phyloP scores from a whole-genome alignment of 2,329 filamentous ascomycete species.

The Epichloe bromicola region DNA sequence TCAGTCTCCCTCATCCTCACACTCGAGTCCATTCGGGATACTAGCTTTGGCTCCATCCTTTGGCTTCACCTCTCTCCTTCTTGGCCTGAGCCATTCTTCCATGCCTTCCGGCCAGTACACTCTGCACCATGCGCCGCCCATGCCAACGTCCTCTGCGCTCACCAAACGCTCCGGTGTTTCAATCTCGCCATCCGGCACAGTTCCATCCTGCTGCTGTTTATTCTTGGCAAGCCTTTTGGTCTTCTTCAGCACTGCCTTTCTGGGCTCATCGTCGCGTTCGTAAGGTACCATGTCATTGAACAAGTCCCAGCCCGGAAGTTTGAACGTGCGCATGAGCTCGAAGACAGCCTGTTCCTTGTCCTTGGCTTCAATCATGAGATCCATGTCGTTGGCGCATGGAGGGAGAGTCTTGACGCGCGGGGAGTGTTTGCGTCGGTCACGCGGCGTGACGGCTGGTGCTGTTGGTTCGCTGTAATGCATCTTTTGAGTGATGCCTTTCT shows the following conservation, averaged over 20 bases:
- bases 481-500: slow-evolving; percentile 79
- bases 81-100: slow-evolving; percentile 80
- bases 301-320: slow-evolving; percentile 62
- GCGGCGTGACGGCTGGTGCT: slow-evolving; percentile 52
- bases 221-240: slow-evolving; percentile 26
- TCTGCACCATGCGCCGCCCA: slow-evolving; percentile 70
- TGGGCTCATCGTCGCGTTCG: slow-evolving; percentile 60
- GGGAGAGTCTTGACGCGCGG: slow-evolving; percentile 67
- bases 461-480: slow-evolving; percentile 88
- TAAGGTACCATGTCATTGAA: slow-evolving; percentile 70
- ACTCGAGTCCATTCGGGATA: slow-evolving; percentile 8
- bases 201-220: slow-evolving; percentile 23
- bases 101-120: slow-evolving; percentile 87
- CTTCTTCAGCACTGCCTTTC: slow-evolving; percentile 27
- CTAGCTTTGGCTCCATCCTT: slow-evolving; percentile 19
- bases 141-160: slow-evolving; percentile 57
- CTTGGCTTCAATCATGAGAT: slow-evolving; percentile 98
- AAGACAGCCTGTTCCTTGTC: slow-evolving; percentile 97
- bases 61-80: slow-evolving; percentile 54
- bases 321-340: slow-evolving; percentile 80
- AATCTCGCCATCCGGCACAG: slow-evolving; percentile 23
- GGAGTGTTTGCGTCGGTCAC: slow-evolving; percentile 74
- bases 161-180: slow-evolving; percentile 32
- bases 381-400: slow-evolving; percentile 71
- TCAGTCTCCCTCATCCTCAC: not conserved